phyloP scores from a whole-genome alignment of 495 filamentous ascomycete genomes.

The Clavariopsis aquatica region DNA sequence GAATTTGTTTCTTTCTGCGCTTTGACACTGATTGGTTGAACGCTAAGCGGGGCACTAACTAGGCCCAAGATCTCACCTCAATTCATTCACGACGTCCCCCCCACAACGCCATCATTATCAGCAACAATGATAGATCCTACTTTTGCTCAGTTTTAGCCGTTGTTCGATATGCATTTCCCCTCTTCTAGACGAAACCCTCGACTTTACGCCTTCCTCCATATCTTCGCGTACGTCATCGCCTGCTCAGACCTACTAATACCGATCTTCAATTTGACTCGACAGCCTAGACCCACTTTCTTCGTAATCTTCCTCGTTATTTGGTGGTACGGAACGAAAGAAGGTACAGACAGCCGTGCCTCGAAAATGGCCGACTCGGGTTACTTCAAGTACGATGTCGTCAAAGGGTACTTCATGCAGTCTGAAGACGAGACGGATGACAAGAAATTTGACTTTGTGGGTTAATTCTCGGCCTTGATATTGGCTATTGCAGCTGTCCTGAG shows the following conservation, averaged over 20 bases:
- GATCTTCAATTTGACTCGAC: neutral
- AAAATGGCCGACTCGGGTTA: neutral
- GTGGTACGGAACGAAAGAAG: neutral
- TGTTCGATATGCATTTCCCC: neutral
- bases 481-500: neutral
- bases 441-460: conserved; percentile 39
- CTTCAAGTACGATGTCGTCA: conserved; percentile 29
- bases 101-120: too few relatives aligned
- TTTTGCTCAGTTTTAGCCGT: too few relatives aligned
- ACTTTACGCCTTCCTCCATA: neutral
- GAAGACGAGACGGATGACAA: conserved; percentile 30
- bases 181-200: neutral
- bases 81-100: too few relatives aligned
- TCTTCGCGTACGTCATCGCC: neutral
- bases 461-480: neutral
- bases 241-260: neutral
- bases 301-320: neutral
- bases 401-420: conserved; percentile 40
- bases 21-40: too few relatives aligned
- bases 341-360: neutral
- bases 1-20: too few relatives aligned
- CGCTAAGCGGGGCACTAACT: too few relatives aligned
- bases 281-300: neutral
- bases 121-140: too few relatives aligned
- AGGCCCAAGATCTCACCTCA: too few relatives aligned